phyloP scores from a whole-genome alignment of 1,284 basidiomycete genomes.

The Moesziomyces globuligerus region DNA sequence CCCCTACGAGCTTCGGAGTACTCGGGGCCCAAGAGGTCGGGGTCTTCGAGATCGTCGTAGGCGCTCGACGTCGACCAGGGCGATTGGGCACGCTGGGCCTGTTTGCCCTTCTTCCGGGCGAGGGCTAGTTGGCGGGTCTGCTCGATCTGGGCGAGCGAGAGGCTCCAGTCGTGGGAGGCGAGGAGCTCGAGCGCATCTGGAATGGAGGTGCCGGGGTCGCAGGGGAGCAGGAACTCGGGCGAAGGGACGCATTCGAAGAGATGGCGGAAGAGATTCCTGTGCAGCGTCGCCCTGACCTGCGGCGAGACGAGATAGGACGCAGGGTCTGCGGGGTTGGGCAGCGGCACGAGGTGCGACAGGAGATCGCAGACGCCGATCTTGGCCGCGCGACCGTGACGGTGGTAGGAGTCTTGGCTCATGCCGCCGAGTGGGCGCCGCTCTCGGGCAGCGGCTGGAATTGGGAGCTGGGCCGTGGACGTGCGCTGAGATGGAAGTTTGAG shows the following conservation, averaged over 20 bases:
- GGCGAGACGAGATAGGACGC: slow-evolving; percentile 32
- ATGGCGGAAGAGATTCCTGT: slow-evolving; percentile 29
- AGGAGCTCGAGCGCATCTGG: slow-evolving; percentile 43
- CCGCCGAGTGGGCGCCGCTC: background rate
- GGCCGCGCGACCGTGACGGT: slow-evolving; percentile 15
- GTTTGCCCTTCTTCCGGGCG: slow-evolving; percentile 49
- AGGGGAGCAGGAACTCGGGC: slow-evolving; percentile 40
- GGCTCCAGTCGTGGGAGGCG: slow-evolving; percentile 46
- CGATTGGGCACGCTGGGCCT: slow-evolving; percentile 38
- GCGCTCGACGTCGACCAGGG: slow-evolving; percentile 36
- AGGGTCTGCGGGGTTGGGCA: slow-evolving; percentile 25
- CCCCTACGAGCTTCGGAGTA: slow-evolving; percentile 61
- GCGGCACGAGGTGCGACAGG: slow-evolving; percentile 31
- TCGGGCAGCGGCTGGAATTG: too few species aligned
- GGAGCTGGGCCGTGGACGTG: too few species aligned
- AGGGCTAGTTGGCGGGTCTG: slow-evolving; percentile 41
- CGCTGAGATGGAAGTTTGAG: too few species aligned
- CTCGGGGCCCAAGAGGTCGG: slow-evolving; percentile 51
- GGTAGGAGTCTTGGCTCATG: slow-evolving; percentile 26
- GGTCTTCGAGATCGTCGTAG: slow-evolving; percentile 34
- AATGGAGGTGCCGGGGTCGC: slow-evolving; percentile 33
- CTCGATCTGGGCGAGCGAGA: slow-evolving; percentile 54
- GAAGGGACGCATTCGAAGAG: slow-evolving; percentile 39
- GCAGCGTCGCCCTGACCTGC: slow-evolving; percentile 17
- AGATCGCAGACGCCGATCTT: slow-evolving; percentile 37